These are phyloP conservation scores for Aspergillus udagawae DNA, from an alignment of 2,329 filamentous ascomycete genomes.

Conservation along the genomic window DNA sequence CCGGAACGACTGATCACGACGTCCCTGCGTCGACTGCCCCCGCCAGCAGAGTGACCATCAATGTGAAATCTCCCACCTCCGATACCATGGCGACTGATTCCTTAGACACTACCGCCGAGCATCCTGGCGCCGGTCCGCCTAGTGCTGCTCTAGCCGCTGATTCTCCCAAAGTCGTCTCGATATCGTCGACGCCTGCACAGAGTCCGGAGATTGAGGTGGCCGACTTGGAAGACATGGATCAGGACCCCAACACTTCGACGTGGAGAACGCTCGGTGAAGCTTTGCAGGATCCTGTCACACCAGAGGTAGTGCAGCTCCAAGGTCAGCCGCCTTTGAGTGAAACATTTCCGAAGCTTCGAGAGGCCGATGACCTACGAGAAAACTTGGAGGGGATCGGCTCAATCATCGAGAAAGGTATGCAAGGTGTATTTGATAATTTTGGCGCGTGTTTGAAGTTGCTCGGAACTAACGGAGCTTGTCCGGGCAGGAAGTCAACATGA, in stretches of 20 bases:
- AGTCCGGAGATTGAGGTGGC: slow-evolving; percentile 49
- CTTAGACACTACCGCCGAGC: slow-evolving; percentile 11
- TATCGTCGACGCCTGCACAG: slow-evolving; percentile 41
- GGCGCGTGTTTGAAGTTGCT: not conserved
- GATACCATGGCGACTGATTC: slow-evolving; percentile 14
- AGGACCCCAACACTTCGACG: slow-evolving; percentile 42
- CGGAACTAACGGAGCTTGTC: not conserved
- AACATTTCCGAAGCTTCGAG: slow-evolving; percentile 34
- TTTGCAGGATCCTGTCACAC: slow-evolving; percentile 25
- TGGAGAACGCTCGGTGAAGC: slow-evolving; percentile 40
- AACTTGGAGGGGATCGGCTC: slow-evolving; percentile 29
- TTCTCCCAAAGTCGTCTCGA: slow-evolving; percentile 32
- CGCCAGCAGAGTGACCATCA: slow-evolving; percentile 46
- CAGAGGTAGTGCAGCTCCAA: slow-evolving; percentile 34
- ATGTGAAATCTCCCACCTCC: slow-evolving; percentile 38
- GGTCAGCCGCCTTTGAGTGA: slow-evolving; percentile 31
- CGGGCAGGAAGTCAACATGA: slow-evolving; percentile 30
- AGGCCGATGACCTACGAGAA: slow-evolving; percentile 25
- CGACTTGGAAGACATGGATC: slow-evolving; percentile 47
- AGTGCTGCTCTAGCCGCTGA: slow-evolving; percentile 14
- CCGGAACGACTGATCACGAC: slow-evolving; percentile 19
- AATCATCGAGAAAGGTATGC: slow-evolving; percentile 37
- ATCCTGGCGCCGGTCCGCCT: slow-evolving; percentile 11
- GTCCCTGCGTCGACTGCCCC: slow-evolving; percentile 29
- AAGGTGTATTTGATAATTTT: not conserved